Evolutionary conservation across 1,284 basidiomycete species (phyloP), one percentile per base, ranked within the genome.

Genomic region (Ceratobasidium sp.): DNA sequence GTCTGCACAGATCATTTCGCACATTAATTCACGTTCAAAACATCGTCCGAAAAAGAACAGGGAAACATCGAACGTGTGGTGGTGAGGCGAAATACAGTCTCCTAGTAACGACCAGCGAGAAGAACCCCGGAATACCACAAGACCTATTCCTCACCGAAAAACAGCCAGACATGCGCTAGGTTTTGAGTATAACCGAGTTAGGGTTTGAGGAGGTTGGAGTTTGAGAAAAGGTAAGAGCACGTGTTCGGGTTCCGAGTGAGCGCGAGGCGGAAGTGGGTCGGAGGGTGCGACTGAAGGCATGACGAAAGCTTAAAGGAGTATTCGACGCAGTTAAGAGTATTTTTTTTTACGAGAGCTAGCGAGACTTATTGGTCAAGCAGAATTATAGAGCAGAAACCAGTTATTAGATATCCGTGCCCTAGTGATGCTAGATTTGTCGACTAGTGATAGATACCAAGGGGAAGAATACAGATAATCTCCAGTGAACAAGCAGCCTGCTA

Each of bases 161-260:
- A 99, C 91, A 52, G 95, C 94, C 41, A 99, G 88, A 82, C 96
- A 98, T 80, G 94, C 92, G 1, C 95, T 96, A 23, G 97, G 96
- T 21, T 90, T 89, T 78, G 91, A 88, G 81, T 98, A 99, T 59
- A 98, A 85, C 58, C 94, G 87, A 59, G 89, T 92, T 73, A 97
- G 85, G 47, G 93, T 92, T 61, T 88, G 91, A 79, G 94, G 91
- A 0, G 94, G 92, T 79, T 98, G 94, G 7, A 89, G 88, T 76
- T 95, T 91, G 44, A 99, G 85, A 81, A 98, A 98, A 1, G 90
- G 88, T 30, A 93, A 82, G n/a, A 93, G 81, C 1, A 87, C 84
- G 79, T 94, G 91, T 58, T 73, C 67, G 1, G 67, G 54, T 50
- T 70, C 67, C 14, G 41, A 9, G 9, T 70, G 54, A 11, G 54